Evolutionary conservation across 495 filamentous ascomycete species (phyloP).

Genomic region (Parathielavia appendiculata): DNA sequence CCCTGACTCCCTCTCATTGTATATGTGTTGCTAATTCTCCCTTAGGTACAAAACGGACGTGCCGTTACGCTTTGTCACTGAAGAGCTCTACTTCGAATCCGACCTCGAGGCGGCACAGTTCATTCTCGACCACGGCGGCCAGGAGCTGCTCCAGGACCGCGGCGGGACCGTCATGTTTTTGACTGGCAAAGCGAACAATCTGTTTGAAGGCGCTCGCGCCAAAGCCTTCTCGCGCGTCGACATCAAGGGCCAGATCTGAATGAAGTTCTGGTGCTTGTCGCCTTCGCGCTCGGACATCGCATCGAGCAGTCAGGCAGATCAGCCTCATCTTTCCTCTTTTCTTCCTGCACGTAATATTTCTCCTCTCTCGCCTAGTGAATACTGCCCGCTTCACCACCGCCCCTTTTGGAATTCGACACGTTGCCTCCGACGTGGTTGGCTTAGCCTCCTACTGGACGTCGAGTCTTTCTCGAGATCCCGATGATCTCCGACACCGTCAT

Average conservation of each 20-base stretch:
- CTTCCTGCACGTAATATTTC: neutral
- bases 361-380: neutral
- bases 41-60: conserved; percentile 84
- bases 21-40: conserved; percentile 32
- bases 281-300: conserved; percentile 11
- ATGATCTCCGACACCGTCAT: neutral
- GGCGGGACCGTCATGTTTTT: conserved; percentile 67
- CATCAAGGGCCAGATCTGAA: conserved; percentile 94
- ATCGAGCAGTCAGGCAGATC: neutral
- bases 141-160: conserved; percentile 72
- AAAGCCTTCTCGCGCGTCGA: conserved; percentile 81
- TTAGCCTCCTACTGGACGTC: neutral
- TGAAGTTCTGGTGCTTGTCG: conserved; percentile 17
- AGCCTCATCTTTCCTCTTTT: neutral
- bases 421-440: neutral
- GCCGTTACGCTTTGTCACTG: conserved; percentile 82
- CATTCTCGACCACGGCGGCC: conserved; percentile 69
- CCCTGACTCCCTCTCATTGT: neutral
- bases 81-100: conserved; percentile 92
- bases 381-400: neutral
- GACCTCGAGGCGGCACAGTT: conserved; percentile 88
- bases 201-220: conserved; percentile 67
- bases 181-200: conserved; percentile 62
- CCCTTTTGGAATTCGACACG: neutral
- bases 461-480: neutral